A percentile compares a stretch with the other conserved stretches of the same genome.
Evolutionary conservation across 805 yeast genomes (phyloP).

Genomic region (Kregervanrija delftensis): DNA sequence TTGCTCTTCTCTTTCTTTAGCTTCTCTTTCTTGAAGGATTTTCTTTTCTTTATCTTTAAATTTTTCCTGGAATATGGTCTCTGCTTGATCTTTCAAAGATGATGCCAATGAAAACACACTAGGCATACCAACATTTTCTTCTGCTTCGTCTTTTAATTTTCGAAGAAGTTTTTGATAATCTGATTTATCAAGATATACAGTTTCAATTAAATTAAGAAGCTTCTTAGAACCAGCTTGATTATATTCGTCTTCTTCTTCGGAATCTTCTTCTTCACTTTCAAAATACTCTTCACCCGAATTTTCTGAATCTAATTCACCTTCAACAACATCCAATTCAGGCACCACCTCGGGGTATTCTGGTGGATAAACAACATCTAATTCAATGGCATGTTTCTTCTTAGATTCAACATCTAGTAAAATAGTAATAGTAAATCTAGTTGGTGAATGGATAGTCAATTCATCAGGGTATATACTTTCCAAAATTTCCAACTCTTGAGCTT

Average conservation of each 20-base stretch:
- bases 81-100: conserved; percentile 75
- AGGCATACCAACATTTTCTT: conserved; percentile 85
- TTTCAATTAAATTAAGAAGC: conserved; percentile 49
- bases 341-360: conserved; percentile 74
- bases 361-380: conserved; percentile 64
- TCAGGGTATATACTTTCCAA: conserved; percentile 91
- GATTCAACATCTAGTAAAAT: conserved; percentile 65
- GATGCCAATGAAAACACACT: conserved; percentile 76
- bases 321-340: conserved; percentile 43
- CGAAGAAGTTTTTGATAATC: conserved; percentile 38
- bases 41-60: conserved; percentile 45
- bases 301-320: conserved; percentile 24
- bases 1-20: conserved; percentile 75
- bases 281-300: conserved; percentile 34
- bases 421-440: conserved; percentile 48
- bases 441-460: conserved; percentile 48
- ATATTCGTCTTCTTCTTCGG: conserved; percentile 27
- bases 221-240: conserved; percentile 20
- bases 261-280: conserved; percentile 41
- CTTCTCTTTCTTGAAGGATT: conserved; percentile 52
- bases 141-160: conserved; percentile 52
- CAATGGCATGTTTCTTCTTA: conserved; percentile 47
- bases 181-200: conserved; percentile 43
- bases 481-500: conserved; percentile 82
- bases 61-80: conserved; percentile 54